Conservation (phyloP, 192 early-diverging fungal genomes). For the Diversispora epigaea region DNA sequence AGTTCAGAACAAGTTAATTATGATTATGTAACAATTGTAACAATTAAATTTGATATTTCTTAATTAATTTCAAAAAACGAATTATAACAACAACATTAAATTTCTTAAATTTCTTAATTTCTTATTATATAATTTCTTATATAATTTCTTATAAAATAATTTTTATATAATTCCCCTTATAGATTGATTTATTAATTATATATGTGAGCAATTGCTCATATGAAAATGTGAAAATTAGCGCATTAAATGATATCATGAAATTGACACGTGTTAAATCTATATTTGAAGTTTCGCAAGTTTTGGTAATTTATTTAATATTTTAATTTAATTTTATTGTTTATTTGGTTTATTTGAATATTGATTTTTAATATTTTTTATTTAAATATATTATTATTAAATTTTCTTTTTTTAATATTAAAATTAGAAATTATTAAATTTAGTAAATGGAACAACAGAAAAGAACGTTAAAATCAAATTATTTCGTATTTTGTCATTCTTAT, state of each 20-base stretch:
- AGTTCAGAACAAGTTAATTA: constrained; percentile 1
- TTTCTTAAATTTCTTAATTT: background rate
- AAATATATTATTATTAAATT: background rate
- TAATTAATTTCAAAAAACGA: background rate
- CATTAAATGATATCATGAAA: background rate
- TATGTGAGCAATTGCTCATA: background rate
- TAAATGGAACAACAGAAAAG: background rate
- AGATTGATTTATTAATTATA: constrained; percentile 16
- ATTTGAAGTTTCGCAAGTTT: constrained; percentile 2
- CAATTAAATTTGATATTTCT: too few species aligned
- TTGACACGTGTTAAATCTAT: background rate
- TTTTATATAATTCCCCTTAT: background rate
- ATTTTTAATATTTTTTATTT: background rate
- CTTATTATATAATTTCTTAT: background rate
- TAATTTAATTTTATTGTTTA: too few species aligned
- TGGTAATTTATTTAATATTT: background rate
- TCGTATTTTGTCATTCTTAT: constrained; percentile 4
- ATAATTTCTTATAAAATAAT: background rate
- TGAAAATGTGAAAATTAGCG: background rate
- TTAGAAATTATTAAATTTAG: constrained; percentile 15
- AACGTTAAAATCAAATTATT: constrained; percentile 13
- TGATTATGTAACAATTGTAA: too few species aligned
- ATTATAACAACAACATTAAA: background rate
- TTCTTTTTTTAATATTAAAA: too few species aligned
- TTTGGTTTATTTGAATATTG: background rate